Evolutionary conservation across 441 rosid species (phyloP).

Genomic region (Pelargonium cotyledonis): DNA sequence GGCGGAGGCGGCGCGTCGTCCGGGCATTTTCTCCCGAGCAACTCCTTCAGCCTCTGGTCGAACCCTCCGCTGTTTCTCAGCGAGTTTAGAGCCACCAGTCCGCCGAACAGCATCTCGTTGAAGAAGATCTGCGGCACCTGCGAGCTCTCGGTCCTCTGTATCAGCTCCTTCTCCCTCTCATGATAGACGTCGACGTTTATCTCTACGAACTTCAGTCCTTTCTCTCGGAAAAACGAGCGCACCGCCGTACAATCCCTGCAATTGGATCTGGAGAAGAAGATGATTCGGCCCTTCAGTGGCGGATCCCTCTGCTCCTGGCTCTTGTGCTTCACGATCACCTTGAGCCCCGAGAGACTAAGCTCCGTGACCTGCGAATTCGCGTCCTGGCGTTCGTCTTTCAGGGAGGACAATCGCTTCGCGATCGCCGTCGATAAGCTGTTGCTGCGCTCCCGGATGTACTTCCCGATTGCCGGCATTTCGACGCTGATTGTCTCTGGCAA

Average conservation of each 20-base stretch:
- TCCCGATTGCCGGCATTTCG: conserved; percentile 46
- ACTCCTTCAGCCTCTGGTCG: conserved; percentile 46
- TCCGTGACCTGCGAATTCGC: conserved; percentile 43
- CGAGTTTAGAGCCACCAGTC: conserved; percentile 73
- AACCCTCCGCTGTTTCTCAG: conserved; percentile 63
- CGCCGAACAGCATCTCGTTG: conserved; percentile 73
- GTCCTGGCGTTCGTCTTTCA: conserved; percentile 21
- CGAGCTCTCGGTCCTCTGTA: conserved; percentile 46
- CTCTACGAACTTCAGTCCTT: conserved; percentile 55
- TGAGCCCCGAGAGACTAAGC: conserved; percentile 63
- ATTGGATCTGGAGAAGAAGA: conserved; percentile 69
- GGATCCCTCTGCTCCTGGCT: conserved; percentile 25
- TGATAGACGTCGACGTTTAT: conserved; percentile 78
- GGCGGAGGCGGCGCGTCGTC: conserved; percentile 54
- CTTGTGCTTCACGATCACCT: conserved; percentile 54
- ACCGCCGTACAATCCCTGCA: conserved; percentile 80
- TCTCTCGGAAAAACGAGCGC: conserved; percentile 48
- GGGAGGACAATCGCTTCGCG: conserved; percentile 38
- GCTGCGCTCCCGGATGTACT: conserved; percentile 49
- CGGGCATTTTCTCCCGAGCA: conserved; percentile 42
- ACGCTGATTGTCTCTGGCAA: conserved; percentile 26
- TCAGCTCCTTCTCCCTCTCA: conserved; percentile 52
- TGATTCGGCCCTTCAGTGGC: conserved; percentile 43
- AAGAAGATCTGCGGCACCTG: conserved; percentile 84
- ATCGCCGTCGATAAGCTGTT: conserved; percentile 49